Evolutionary conservation across 306 rosid species (phyloP).

Genomic region (Rosa multiflora): DNA sequence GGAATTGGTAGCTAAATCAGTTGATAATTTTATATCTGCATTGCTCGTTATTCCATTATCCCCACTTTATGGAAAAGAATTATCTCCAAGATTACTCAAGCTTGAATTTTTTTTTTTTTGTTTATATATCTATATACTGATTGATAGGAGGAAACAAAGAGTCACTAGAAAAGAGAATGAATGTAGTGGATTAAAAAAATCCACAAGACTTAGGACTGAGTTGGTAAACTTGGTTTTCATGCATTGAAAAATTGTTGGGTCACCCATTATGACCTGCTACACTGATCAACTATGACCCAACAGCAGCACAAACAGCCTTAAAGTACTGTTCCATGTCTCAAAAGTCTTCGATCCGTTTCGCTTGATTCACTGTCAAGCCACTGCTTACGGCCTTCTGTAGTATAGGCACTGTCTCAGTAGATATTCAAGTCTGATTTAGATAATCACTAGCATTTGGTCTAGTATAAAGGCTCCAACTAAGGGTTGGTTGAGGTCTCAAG

Average conservation of each 20-base stretch:
- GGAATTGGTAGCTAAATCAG: no score
- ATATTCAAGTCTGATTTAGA: conserved; percentile 43
- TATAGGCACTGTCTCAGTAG: conserved; percentile 50
- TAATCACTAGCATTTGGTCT: not conserved
- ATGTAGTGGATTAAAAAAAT: not conserved
- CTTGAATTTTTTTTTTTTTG: not conserved
- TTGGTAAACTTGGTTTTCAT: not conserved
- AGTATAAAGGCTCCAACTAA: no score
- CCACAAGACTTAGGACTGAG: not conserved
- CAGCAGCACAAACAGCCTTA: not conserved
- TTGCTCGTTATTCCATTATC: no score
- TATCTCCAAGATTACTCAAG: not conserved
- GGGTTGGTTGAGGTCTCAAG: no score
- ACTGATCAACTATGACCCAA: conserved; percentile 60
- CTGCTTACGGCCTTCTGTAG: no score
- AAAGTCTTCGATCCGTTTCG: no score
- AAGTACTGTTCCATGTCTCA: no score
- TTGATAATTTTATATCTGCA: no score
- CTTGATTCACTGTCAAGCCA: no score
- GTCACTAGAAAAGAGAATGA: not conserved
- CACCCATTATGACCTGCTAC: conserved; percentile 58
- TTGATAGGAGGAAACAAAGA: not conserved
- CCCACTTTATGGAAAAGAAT: not conserved
- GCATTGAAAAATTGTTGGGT: conserved; percentile 28
- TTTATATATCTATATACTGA: not conserved